phyloP scores from a whole-genome alignment of 176 grass and related monocot species.

The Eragrostis curvula region DNA sequence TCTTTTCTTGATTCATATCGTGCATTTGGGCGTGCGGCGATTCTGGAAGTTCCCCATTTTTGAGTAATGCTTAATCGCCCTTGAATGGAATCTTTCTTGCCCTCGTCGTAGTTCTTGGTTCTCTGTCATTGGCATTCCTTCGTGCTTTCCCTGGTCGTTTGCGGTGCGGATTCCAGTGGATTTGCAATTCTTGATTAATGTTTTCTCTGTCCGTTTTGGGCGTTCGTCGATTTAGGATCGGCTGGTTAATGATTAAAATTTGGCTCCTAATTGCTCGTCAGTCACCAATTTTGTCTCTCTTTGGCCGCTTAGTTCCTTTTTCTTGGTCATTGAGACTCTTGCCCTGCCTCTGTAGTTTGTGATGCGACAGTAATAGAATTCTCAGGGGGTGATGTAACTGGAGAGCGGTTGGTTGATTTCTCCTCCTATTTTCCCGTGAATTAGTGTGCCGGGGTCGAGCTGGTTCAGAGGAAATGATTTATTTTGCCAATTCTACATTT shows the following conservation, averaged over 20 bases:
- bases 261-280: constrained; percentile 7
- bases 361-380: constrained; percentile 25
- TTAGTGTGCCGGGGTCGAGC: neutral
- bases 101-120: neutral
- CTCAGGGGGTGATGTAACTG: neutral
- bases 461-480: neutral
- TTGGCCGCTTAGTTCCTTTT: neutral
- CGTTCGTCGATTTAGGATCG: constrained; percentile 7
- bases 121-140: neutral
- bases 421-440: constrained; percentile 15
- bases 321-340: constrained; percentile 4
- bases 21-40: neutral
- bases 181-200: constrained; percentile 10
- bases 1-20: constrained; percentile 11
- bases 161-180: neutral
- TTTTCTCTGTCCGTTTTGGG: neutral
- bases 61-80: neutral
- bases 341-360: constrained; percentile 13
- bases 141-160: neutral
- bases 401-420: constrained; percentile 6
- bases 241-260: neutral
- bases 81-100: neutral
- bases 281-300: neutral
- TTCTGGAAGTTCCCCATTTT: neutral
- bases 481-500: constrained; percentile 21